Percentiles rank a stretch among this genome's conserved stretches.
These are phyloP conservation scores for Zygoascus bituminiphila DNA, from an alignment of 805 yeast species.

Conservation along the genomic window DNA sequence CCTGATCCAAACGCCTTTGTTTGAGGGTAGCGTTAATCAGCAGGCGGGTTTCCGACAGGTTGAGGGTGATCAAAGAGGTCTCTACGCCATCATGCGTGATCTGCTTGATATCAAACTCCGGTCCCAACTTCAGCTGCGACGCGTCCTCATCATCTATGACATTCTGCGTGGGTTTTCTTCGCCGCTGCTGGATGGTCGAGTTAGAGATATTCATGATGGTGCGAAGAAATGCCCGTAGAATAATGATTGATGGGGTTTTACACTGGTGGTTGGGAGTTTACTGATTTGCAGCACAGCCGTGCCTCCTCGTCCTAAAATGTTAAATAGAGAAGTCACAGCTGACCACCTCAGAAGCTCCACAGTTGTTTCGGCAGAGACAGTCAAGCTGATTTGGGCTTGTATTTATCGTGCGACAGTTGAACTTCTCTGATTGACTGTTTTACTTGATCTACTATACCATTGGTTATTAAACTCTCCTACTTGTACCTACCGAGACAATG, in stretches of 20 bases:
- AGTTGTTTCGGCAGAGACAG: too few species aligned
- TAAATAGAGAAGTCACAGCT: too few species aligned
- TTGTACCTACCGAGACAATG: too few species aligned
- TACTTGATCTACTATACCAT: too few species aligned
- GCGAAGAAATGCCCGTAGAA: background rate
- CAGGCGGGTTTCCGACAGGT: slow-evolving; percentile 82
- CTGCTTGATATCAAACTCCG: slow-evolving; percentile 81
- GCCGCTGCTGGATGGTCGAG: slow-evolving; percentile 75
- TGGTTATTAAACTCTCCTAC: too few species aligned
- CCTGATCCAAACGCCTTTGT: slow-evolving; percentile 51
- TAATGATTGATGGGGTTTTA: background rate
- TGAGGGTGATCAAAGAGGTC: slow-evolving; percentile 72
- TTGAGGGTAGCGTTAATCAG: slow-evolving; percentile 83
- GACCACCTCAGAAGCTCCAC: too few species aligned
- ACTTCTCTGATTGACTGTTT: too few species aligned
- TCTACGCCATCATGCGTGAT: slow-evolving; percentile 71
- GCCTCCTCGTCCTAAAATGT: too few species aligned
- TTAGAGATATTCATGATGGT: slow-evolving; percentile 73
- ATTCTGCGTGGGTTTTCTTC: slow-evolving; percentile 56
- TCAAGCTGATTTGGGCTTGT: too few species aligned
- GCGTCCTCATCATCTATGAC: slow-evolving; percentile 91
- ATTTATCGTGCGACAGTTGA: too few species aligned
- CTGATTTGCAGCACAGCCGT: too few species aligned
- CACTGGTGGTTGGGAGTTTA: background rate
- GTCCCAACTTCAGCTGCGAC: slow-evolving; percentile 76